phyloP scores from a whole-genome alignment of 768 basidiomycete species.

The Leucosporidium yakuticum region DNA sequence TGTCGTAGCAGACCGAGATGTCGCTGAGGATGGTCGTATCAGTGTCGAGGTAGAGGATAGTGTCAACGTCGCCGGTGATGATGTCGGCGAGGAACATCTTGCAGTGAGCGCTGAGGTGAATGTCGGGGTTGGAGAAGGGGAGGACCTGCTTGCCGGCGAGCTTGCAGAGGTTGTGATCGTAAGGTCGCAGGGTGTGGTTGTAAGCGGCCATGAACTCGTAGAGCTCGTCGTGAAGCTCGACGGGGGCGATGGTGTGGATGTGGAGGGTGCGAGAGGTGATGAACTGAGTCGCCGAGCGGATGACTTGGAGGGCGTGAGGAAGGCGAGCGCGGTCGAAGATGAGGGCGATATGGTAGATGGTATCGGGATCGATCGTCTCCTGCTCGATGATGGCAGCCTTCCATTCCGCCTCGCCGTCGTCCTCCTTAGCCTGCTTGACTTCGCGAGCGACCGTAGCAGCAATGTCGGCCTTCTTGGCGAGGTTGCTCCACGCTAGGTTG shows the following conservation, averaged over 20 bases:
- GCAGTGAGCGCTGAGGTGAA: conserved; percentile 33
- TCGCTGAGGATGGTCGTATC: conserved; percentile 29
- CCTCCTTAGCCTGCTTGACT: neutral
- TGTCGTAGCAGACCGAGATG: conserved; percentile 23
- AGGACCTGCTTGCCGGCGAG: conserved; percentile 9
- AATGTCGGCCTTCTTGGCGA: conserved; percentile 17
- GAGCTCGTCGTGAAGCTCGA: conserved; percentile 16
- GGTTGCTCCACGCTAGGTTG: conserved; percentile 27
- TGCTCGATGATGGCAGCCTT: neutral
- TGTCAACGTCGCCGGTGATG: conserved; percentile 21
- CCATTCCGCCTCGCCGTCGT: neutral
- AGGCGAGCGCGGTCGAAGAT: conserved; percentile 33
- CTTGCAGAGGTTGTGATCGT: conserved; percentile 30
- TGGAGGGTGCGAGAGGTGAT: conserved; percentile 17
- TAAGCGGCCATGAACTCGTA: conserved; percentile 12
- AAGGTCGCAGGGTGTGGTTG: conserved; percentile 11
- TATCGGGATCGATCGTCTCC: conserved; percentile 6
- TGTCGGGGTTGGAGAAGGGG: conserved; percentile 30
- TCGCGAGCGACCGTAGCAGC: conserved; percentile 1
- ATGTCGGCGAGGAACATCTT: conserved; percentile 35
- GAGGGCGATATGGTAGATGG: conserved; percentile 29
- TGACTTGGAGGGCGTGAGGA: conserved; percentile 30
- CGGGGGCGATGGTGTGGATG: conserved; percentile 31
- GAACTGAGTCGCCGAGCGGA: conserved; percentile 27
- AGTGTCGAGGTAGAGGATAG: conserved; percentile 34